Conservation (phyloP, 2,329 filamentous ascomycete genomes). For the Podosphaera fusca region DNA sequence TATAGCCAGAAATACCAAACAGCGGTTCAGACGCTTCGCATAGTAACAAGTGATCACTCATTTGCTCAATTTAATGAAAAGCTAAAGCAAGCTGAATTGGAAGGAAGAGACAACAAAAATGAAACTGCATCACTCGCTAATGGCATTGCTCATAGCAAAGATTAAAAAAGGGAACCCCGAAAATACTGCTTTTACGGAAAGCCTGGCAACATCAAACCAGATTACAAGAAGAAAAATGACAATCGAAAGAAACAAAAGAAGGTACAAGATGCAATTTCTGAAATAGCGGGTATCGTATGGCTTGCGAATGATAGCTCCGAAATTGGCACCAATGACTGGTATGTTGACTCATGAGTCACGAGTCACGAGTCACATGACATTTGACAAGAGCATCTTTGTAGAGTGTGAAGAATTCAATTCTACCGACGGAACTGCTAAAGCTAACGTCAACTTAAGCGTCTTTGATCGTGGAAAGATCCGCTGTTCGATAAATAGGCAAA, state of each 20-base stretch:
- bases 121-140: neutral
- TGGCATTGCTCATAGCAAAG: neutral
- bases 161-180: neutral
- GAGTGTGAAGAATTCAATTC: neutral
- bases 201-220: neutral
- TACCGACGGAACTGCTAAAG: neutral
- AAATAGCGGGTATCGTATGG: neutral
- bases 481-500: neutral
- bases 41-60: neutral
- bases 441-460: neutral
- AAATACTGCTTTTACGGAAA: neutral
- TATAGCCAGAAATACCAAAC: too few species aligned
- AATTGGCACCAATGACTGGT: neutral
- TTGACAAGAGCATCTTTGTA: neutral
- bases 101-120: neutral
- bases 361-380: neutral
- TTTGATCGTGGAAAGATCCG: neutral
- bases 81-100: neutral
- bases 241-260: neutral
- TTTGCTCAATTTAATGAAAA: neutral
- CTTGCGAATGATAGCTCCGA: neutral
- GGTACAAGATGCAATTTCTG: neutral
- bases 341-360: neutral
- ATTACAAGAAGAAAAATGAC: neutral
- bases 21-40: too few species aligned